Conservation (phyloP, 495 filamentous ascomycete species). For the Penicillium paradoxum region DNA sequence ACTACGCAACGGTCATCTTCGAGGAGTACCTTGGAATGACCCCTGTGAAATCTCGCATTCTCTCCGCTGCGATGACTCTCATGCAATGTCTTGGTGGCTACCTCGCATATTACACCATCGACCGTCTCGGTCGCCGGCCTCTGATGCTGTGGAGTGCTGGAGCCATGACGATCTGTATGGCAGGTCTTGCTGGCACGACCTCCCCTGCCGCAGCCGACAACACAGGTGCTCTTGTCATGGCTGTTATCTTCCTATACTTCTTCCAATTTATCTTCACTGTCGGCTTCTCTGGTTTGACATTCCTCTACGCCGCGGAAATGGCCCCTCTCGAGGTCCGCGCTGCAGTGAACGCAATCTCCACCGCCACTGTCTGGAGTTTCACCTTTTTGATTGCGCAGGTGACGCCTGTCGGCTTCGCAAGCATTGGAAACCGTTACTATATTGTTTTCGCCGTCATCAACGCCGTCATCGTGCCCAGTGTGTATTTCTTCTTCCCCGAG, state of each 20-base stretch:
- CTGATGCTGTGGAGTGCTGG: constrained; percentile 53
- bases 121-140: constrained; percentile 63
- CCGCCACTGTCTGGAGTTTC: constrained; percentile 62
- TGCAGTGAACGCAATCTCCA: constrained; percentile 59
- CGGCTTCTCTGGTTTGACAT: constrained; percentile 63
- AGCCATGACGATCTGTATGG: constrained; percentile 60
- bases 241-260: constrained; percentile 37
- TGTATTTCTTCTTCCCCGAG: constrained; percentile 57
- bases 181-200: constrained; percentile 44
- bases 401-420: constrained; percentile 42
- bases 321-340: constrained; percentile 63
- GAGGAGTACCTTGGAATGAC: constrained; percentile 51
- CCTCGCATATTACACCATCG: constrained; percentile 70
- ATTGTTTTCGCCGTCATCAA: constrained; percentile 48
- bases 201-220: constrained; percentile 27
- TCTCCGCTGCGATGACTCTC: constrained; percentile 71
- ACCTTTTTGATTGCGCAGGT: constrained; percentile 47
- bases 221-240: constrained; percentile 34
- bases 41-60: constrained; percentile 76
- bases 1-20: constrained; percentile 56
- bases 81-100: constrained; percentile 71
- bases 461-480: constrained; percentile 41
- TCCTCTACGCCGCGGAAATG: constrained; percentile 61
- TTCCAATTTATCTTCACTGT: constrained; percentile 33
- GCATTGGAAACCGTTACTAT: constrained; percentile 44